Evolutionary conservation across 2,329 filamentous ascomycete species (phyloP), one percentile per base, ranked within the genome.

Genomic region (Penicillium sclerotigenum): DNA sequence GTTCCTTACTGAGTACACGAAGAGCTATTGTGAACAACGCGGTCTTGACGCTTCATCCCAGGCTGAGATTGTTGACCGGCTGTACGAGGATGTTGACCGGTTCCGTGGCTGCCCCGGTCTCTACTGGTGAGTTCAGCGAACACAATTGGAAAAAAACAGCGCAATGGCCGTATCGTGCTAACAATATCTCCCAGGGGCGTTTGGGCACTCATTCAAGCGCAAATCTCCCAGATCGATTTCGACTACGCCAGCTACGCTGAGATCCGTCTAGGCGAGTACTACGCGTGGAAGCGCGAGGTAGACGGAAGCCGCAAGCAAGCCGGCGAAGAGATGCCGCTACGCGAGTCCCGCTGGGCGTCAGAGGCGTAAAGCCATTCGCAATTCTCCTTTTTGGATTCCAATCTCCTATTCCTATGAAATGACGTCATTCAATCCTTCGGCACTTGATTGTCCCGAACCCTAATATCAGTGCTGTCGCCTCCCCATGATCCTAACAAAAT

Each of bases 191-290:
- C 83, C 73, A 91, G 88, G 92, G 94, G 94, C 24, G 91, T 97
- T 56, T 99, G 94, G 94, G 89, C 91, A 8, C 79, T 95, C 60
- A 97, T 99, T 62, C 94, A 99, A 78, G 89, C 92, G 2, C 89
- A 85, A 52, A 97, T 99, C 63, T 96, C 90, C 11, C 85, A 93
- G 62, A 99, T 99, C 67, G 90, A 97, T 71, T 99, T 99, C 70
- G 92, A 99, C 75, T 99, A 99, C 71, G 90, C 91, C 41, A 85
- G 83, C 9, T 99, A 97, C 72, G 93, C 94, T 11, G 90, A 97
- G 73, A 76, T 88, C 16, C 82, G 94, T 53, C 79, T 99, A 6
- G 87, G 89, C 48, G 94, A 97, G 77, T 97, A 97, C 76, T 96
- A 88, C 83, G 91, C 88, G 4, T 97, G 91, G 91, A 90, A 92